A percentile compares a stretch with the other conserved stretches of the same genome.
These are phyloP conservation scores for Fistulinella prunicolor DNA, from an alignment of 768 basidiomycete species.

Conservation along the genomic window DNA sequence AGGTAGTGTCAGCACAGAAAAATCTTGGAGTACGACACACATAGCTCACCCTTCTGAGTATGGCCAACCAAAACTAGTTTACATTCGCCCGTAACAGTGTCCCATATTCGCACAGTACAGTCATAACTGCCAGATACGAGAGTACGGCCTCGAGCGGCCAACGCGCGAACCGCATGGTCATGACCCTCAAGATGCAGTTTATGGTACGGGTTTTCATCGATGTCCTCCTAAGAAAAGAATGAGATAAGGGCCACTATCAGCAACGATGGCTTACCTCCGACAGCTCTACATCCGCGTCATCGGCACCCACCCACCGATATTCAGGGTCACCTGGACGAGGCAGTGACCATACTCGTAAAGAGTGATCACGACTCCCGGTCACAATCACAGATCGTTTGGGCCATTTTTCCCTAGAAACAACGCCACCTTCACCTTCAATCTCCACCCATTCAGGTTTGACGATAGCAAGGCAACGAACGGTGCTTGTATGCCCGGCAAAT, in stretches of 20 bases:
- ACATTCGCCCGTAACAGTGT: conserved; percentile 78
- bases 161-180: conserved; percentile 84
- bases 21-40: background rate
- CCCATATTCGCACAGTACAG: conserved; percentile 93
- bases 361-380: conserved; percentile 68
- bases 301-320: conserved; percentile 62
- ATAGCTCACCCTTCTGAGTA: conserved; percentile 76
- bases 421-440: conserved; percentile 60
- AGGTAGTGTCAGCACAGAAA: conserved; percentile 7
- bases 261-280: conserved; percentile 37
- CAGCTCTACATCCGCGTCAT: conserved; percentile 60
- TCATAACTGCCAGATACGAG: conserved; percentile 97
- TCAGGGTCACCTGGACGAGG: conserved; percentile 72
- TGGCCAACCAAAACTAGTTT: conserved; percentile 83
- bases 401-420: conserved; percentile 65
- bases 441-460: conserved; percentile 90
- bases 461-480: conserved; percentile 93
- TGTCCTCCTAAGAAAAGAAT: conserved; percentile 51
- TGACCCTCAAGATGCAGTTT: conserved; percentile 83
- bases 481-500: conserved; percentile 95
- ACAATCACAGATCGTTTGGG: conserved; percentile 71
- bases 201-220: conserved; percentile 85
- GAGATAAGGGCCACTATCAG: background rate
- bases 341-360: conserved; percentile 64
- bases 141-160: conserved; percentile 87